Evolutionary conservation across 225 moss, liverwort and hornwort genomes (phyloP), one percentile per base, ranked within the genome.

Genomic region (Physcomitrium patens): DNA sequence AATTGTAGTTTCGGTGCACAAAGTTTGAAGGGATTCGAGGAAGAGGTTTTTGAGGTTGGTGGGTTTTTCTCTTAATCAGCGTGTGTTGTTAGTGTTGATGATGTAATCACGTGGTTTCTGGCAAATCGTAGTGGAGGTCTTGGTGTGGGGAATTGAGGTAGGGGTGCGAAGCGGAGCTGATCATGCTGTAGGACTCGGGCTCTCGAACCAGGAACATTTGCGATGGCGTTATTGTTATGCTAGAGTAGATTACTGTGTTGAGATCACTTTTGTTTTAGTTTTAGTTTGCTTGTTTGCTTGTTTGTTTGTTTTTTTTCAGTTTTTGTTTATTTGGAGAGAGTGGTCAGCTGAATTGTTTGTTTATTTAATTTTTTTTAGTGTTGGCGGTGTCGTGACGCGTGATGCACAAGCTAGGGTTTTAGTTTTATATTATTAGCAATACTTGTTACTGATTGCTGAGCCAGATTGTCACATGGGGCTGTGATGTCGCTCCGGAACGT

Each of bases 381-480:
- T 3, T 15, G 27, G 68, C 9, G 41, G 20, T 67, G 49, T 27
- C n/a, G 44, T 12, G 43, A 15, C 49, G 8, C 42, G 69, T 56
- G 10, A 56, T 8, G 69, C 23, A 0, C 55, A 69, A 69, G 54
- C 28, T 69, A 69, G 69, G 69, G 69, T 69, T 49, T 69, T 55
- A 56, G 41, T 13, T 54, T 22, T 41, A 13, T 14, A 48, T 66
- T 24, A 16, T 24, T 37, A 37, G 31, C 31, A 37, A 12, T 22
- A 18, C 17, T 61, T 18, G 41, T 42, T 31, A 20, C 7, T 7
- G 12, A n/a, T 27, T 50, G 18, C 7, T 37, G 31, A 37, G 31
- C n/a, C 18, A 37, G 37, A 26, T 50, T 14, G 10, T 50, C 24
- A 55, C 5, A 10, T 3, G 19, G 20, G 20, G 0, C 6, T 67